phyloP scores from a whole-genome alignment of 768 basidiomycete species.

The Candolleomyces efflorescens region DNA sequence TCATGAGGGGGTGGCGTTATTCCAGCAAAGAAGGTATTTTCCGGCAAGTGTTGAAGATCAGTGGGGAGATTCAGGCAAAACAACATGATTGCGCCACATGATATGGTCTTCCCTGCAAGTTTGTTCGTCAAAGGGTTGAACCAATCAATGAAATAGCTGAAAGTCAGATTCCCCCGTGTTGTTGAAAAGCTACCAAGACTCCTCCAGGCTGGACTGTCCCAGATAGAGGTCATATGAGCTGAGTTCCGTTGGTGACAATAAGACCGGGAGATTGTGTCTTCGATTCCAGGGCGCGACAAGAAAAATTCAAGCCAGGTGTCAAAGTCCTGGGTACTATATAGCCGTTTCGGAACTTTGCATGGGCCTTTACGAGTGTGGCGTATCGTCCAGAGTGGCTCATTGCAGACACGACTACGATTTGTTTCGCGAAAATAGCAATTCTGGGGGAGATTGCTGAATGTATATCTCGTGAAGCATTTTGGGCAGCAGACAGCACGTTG shows the following conservation, averaged over 20 bases:
- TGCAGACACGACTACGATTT: conserved; percentile 8
- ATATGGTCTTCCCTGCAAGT: conserved; percentile 18
- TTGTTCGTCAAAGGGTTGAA: conserved; percentile 26
- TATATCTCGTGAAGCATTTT: conserved; percentile 8
- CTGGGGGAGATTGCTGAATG: neutral
- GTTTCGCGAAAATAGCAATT: conserved; percentile 10
- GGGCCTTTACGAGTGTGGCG: conserved; percentile 7
- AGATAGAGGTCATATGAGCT: conserved; percentile 11
- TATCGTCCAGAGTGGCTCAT: conserved; percentile 8
- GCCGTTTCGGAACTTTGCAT: conserved; percentile 6
- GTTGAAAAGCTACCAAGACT: conserved; percentile 16
- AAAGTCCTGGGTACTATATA: conserved; percentile 16
- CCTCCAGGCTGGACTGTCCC: conserved; percentile 21
- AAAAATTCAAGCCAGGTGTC: conserved; percentile 17
- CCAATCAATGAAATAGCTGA: conserved; percentile 21
- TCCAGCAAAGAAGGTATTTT: conserved; percentile 12
- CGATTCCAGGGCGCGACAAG: conserved; percentile 16
- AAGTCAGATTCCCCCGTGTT: conserved; percentile 13
- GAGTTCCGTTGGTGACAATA: conserved; percentile 12
- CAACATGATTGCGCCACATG: conserved; percentile 13
- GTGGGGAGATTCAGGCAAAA: conserved; percentile 16
- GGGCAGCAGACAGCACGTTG: conserved; percentile 15
- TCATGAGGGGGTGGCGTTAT: conserved; percentile 21
- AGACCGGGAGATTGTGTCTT: conserved; percentile 17
- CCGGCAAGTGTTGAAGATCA: conserved; percentile 9